These are phyloP conservation scores for Thraustochytrium sp. DNA, from an alignment of 352 stramenopile species.

Conservation along the genomic window DNA sequence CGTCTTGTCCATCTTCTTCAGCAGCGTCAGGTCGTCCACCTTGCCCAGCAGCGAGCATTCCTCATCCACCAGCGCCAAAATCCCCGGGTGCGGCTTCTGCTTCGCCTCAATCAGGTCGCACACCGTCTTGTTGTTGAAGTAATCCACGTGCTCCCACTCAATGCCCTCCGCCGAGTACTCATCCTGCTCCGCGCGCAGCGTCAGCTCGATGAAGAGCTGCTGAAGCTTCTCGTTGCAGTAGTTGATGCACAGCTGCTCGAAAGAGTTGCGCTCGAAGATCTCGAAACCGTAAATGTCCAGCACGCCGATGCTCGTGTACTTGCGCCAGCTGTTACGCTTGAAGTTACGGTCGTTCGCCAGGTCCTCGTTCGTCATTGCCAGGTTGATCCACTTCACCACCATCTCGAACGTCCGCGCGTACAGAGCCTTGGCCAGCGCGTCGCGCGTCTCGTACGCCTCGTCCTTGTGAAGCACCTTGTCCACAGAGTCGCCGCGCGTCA, in stretches of 20 bases:
- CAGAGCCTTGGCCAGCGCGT: constrained; percentile 72
- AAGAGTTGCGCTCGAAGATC: constrained; percentile 76
- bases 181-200: constrained; percentile 70
- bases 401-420: constrained; percentile 81
- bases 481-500: constrained; percentile 47
- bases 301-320: constrained; percentile 58
- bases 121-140: constrained; percentile 77
- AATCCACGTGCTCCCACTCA: constrained; percentile 51
- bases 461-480: constrained; percentile 14
- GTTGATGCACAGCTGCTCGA: constrained; percentile 83
- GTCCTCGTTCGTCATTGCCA: constrained; percentile 48
- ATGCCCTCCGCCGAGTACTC: constrained; percentile 60
- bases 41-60: constrained; percentile 52
- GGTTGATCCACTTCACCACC: constrained; percentile 75
- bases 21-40: constrained; percentile 32
- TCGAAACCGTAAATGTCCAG: constrained; percentile 82
- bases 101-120: constrained; percentile 74
- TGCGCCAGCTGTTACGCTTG: constrained; percentile 25
- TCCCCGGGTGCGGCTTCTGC: constrained; percentile 56
- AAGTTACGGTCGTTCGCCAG: constrained; percentile 63
- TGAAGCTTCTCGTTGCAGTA: constrained; percentile 81
- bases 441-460: constrained; percentile 43
- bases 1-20: constrained; percentile 39
- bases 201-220: constrained; percentile 76
- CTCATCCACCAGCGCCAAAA: constrained; percentile 74